These are phyloP conservation scores for Neurospora discreta DNA, from an alignment of 495 filamentous ascomycete genomes.

Conservation along the genomic window DNA sequence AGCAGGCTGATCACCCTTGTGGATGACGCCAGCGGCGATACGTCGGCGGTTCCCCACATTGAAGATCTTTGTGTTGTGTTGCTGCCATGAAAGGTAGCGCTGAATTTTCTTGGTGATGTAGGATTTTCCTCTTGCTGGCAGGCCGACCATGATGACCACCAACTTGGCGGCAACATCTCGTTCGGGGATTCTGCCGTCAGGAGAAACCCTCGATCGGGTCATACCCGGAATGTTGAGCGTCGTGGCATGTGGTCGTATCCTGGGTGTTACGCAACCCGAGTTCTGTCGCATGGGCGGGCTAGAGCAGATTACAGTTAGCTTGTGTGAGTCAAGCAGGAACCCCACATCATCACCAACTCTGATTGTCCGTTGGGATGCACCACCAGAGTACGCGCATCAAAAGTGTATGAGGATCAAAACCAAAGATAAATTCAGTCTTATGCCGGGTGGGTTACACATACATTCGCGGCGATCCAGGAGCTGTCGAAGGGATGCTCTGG, in stretches of 20 bases:
- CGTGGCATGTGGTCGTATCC: conserved; percentile 60
- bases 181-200: conserved; percentile 84
- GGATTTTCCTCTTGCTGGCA: conserved; percentile 90
- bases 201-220: conserved; percentile 87
- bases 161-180: conserved; percentile 90
- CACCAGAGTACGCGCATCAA: background rate
- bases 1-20: conserved; percentile 16
- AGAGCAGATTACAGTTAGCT: conserved; percentile 13
- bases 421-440: background rate
- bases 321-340: background rate
- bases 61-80: conserved; percentile 91
- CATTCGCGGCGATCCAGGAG: conserved; percentile 43
- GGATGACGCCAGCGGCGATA: conserved; percentile 51
- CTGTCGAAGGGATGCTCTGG: conserved; percentile 41
- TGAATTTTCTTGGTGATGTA: conserved; percentile 98
- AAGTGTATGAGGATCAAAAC: background rate
- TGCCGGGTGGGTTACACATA: conserved; percentile 17
- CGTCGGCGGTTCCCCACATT: conserved; percentile 90
- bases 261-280: conserved; percentile 50
- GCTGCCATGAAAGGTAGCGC: conserved; percentile 91
- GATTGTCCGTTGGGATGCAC: background rate
- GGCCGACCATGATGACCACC: conserved; percentile 95
- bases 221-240: conserved; percentile 79
- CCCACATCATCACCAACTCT: background rate
- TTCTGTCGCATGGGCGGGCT: conserved; percentile 46